Percentiles rank a stretch among this genome's conserved stretches.
These are phyloP conservation scores for Lophiostoma macrostomum DNA, from an alignment of 495 filamentous ascomycete genomes.

Conservation along the genomic window DNA sequence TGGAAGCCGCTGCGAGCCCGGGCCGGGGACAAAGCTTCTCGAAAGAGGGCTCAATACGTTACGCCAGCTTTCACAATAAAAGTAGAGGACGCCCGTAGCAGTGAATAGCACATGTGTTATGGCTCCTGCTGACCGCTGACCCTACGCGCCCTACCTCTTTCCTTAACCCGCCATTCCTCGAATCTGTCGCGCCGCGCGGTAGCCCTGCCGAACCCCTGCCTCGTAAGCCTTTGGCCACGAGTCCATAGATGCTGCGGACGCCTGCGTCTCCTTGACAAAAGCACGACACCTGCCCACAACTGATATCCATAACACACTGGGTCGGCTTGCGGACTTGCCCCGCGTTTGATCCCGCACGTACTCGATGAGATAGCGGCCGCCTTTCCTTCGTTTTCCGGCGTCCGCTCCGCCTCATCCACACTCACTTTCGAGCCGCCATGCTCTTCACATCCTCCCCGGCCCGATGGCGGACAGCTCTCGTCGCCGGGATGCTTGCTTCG, in stretches of 20 bases:
- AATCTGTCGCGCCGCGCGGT: background rate
- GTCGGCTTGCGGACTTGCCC: background rate
- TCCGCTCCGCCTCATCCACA: background rate
- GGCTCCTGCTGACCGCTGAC: too few species aligned
- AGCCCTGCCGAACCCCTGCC: background rate
- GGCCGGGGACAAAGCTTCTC: slow-evolving; percentile 7
- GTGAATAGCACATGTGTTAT: too few species aligned
- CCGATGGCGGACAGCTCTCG: slow-evolving; percentile 31
- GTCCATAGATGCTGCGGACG: slow-evolving; percentile 9
- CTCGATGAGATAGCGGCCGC: slow-evolving; percentile 32
- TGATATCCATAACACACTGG: background rate
- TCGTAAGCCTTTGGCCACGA: slow-evolving; percentile 19
- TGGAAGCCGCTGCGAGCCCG: background rate
- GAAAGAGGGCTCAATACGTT: slow-evolving; percentile 1
- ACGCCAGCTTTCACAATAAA: background rate
- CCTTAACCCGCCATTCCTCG: too few species aligned
- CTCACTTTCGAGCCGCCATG: slow-evolving; percentile 1
- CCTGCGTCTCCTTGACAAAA: background rate
- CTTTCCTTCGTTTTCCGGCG: slow-evolving; percentile 6
- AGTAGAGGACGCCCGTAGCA: too few species aligned
- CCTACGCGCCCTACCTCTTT: too few species aligned
- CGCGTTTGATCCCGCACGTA: background rate
- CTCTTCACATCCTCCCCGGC: slow-evolving; percentile 17
- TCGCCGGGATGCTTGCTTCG: slow-evolving; percentile 22
- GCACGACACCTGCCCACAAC: background rate